Percentiles rank a stretch among this genome's conserved stretches.
These are phyloP conservation scores for Millerozyma miso DNA, from an alignment of 805 yeast genomes.

Conservation along the genomic window DNA sequence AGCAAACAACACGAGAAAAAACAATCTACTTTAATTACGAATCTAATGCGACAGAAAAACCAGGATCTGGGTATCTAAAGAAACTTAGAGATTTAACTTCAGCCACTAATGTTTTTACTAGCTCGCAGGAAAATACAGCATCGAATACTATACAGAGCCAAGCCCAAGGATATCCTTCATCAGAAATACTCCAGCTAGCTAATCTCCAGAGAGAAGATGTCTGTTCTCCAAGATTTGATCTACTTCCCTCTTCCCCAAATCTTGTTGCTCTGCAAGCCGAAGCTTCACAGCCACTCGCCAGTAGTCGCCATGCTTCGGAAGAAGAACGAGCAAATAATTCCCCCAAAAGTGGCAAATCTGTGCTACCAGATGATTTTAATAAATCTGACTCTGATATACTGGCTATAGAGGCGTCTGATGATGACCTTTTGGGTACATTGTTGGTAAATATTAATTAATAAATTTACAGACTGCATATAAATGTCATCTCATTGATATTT, in stretches of 20 bases:
- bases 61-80: neutral
- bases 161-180: neutral
- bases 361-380: neutral
- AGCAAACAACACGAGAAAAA: constrained; percentile 6
- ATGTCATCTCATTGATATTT: constrained; percentile 5
- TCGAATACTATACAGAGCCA: neutral
- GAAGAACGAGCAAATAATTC: neutral
- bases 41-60: constrained; percentile 1
- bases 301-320: too few relatives aligned
- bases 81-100: neutral
- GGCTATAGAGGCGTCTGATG: constrained; percentile 32
- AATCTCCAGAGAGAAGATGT: neutral
- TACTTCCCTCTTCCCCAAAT: neutral
- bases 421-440: constrained; percentile 22
- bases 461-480: constrained; percentile 1
- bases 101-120: neutral
- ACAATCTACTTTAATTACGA: constrained; percentile 25
- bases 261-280: neutral
- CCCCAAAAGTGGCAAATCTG: neutral
- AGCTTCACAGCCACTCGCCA: neutral
- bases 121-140: neutral
- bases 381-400: constrained; percentile 6
- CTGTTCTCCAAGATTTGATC: neutral
- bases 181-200: neutral
- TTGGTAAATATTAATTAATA: constrained; percentile 1